phyloP scores from a whole-genome alignment of 257 asterid genomes.

The Orobanche coerulescens region DNA sequence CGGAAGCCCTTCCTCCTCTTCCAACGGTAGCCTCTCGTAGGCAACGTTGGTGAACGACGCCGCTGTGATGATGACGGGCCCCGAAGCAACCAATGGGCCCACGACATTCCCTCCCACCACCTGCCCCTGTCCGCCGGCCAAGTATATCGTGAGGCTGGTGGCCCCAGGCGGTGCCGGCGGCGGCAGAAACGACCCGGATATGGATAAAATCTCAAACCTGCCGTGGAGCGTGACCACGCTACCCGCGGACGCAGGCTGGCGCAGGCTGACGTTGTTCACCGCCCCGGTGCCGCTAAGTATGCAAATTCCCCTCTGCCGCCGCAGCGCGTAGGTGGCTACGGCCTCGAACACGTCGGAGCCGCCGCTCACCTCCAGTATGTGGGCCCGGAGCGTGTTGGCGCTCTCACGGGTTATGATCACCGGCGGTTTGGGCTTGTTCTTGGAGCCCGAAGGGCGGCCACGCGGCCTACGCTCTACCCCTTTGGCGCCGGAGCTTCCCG shows the following conservation, averaged over 20 bases:
- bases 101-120: conserved; percentile 88
- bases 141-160: conserved; percentile 62
- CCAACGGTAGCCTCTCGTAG: conserved; percentile 69
- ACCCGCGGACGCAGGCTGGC: conserved; percentile 67
- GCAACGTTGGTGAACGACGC: conserved; percentile 84
- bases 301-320: conserved; percentile 72
- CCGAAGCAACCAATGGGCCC: conserved; percentile 66
- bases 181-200: conserved; percentile 76
- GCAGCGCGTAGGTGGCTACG: conserved; percentile 58
- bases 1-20: conserved; percentile 56
- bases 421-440: conserved; percentile 79
- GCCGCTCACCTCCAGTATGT: conserved; percentile 58
- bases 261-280: conserved; percentile 65
- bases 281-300: conserved; percentile 69
- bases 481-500: conserved; percentile 22
- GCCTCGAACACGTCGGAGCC: conserved; percentile 91
- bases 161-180: conserved; percentile 97
- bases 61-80: conserved; percentile 67
- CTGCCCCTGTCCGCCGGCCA: conserved; percentile 87
- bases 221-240: conserved; percentile 71
- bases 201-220: conserved; percentile 60
- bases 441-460: conserved; percentile 77
- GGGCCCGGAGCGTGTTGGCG: conserved; percentile 86
- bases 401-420: conserved; percentile 84
- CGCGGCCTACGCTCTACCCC: conserved; percentile 36